A percentile compares a stretch with the other conserved stretches of the same genome.
Evolutionary conservation across 2,329 filamentous ascomycete species (phyloP).

Genomic region (Phymatotrichopsis omnivora): DNA sequence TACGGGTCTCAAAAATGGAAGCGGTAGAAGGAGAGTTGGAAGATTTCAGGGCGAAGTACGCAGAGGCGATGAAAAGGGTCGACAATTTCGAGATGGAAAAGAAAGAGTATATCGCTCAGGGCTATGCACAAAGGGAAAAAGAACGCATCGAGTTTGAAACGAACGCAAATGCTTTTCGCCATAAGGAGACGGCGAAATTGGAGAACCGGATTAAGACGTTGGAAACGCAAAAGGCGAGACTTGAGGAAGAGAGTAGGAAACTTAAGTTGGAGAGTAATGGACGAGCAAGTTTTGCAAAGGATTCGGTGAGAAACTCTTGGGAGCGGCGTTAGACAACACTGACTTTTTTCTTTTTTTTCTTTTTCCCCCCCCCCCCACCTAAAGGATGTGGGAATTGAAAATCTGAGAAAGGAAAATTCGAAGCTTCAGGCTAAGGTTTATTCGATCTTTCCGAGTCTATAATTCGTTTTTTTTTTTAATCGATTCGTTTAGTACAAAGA

Average conservation of each 20-base stretch:
- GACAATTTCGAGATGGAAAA: constrained; percentile 32
- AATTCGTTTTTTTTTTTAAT: too few relatives aligned
- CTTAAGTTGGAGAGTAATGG: too few relatives aligned
- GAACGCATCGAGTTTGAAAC: constrained; percentile 32
- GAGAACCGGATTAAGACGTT: constrained; percentile 32
- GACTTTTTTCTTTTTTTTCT: too few relatives aligned
- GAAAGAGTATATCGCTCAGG: constrained; percentile 24
- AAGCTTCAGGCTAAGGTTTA: too few relatives aligned
- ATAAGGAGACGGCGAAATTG: constrained; percentile 26
- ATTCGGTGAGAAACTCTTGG: too few relatives aligned
- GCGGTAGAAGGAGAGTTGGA: constrained; percentile 1
- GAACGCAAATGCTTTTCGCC: constrained; percentile 31
- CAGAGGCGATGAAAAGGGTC: constrained; percentile 31
- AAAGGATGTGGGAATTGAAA: too few relatives aligned
- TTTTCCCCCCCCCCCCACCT: too few relatives aligned
- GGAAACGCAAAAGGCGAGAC: constrained; percentile 18
- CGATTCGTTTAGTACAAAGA: too few relatives aligned
- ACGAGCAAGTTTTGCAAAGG: too few relatives aligned
- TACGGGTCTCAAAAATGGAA: constrained; percentile 6
- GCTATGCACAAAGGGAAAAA: constrained; percentile 25
- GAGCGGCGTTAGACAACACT: too few relatives aligned
- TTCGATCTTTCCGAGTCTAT: too few relatives aligned
- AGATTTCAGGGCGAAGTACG: constrained; percentile 14
- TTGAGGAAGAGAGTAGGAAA: constrained; percentile 10
- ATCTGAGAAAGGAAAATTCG: too few relatives aligned